Evolutionary conservation across 768 basidiomycete genomes (phyloP).

Genomic region (Agaricus sinodeliciosus): DNA sequence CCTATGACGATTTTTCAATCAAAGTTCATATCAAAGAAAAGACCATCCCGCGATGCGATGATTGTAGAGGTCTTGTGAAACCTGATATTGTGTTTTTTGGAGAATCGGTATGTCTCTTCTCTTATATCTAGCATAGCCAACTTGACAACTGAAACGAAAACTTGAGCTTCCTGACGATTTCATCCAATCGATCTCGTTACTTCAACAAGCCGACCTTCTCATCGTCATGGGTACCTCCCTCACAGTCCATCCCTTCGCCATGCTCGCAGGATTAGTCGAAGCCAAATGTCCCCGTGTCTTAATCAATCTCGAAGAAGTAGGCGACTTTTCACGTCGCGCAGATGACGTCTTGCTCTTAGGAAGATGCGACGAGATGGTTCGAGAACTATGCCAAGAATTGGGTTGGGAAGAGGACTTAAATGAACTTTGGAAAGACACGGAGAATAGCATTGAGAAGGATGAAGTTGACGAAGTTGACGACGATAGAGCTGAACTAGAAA

Average conservation of each 20-base stretch:
- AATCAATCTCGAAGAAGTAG: conserved; percentile 82
- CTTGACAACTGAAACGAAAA: neutral
- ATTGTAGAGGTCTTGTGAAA: conserved; percentile 73
- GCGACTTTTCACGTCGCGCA: conserved; percentile 45
- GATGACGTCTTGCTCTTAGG: conserved; percentile 63
- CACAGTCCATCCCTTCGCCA: conserved; percentile 83
- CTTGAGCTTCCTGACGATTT: conserved; percentile 69
- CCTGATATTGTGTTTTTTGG: conserved; percentile 97
- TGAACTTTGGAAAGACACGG: conserved; percentile 48
- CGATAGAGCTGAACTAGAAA: conserved; percentile 13
- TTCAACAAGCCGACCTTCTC: conserved; percentile 74
- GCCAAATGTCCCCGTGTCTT: conserved; percentile 70
- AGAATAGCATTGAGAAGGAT: conserved; percentile 17
- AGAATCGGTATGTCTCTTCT: conserved; percentile 47
- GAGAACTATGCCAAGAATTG: conserved; percentile 54
- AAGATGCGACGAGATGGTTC: conserved; percentile 64
- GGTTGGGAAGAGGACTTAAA: conserved; percentile 70
- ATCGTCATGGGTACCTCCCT: conserved; percentile 91
- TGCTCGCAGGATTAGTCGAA: conserved; percentile 54
- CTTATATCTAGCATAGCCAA: neutral
- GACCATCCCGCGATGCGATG: conserved; percentile 59
- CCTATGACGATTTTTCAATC: conserved; percentile 65
- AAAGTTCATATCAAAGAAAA: conserved; percentile 52
- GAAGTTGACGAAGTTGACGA: conserved; percentile 8
- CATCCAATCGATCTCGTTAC: conserved; percentile 41